Conservation (phyloP, 768 basidiomycete genomes). For the Mycena capillaripes region DNA sequence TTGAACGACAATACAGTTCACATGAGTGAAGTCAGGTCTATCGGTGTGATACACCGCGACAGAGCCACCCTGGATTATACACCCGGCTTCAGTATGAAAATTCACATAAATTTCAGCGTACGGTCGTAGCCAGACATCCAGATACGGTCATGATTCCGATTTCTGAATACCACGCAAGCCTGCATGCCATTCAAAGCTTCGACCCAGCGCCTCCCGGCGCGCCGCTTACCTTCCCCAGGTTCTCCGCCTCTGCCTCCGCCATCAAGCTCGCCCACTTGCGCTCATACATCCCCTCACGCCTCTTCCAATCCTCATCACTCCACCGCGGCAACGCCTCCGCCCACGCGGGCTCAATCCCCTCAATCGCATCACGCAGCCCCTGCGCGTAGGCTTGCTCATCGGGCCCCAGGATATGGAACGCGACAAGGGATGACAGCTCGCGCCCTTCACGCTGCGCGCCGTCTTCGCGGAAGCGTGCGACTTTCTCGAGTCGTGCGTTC, state of each 20-base stretch:
- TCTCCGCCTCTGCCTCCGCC: slow-evolving; percentile 40
- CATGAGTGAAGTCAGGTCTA: no score
- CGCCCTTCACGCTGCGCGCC: slow-evolving; percentile 38
- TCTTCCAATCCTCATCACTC: slow-evolving; percentile 48
- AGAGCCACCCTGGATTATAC: no score
- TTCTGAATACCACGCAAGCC: no score
- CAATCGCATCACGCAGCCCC: slow-evolving; percentile 52
- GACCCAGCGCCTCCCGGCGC: no score
- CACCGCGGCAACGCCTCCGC: slow-evolving; percentile 50
- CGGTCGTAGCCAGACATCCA: no score
- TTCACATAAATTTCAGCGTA: no score
- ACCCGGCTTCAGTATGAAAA: no score
- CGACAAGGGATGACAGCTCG: slow-evolving; percentile 50
- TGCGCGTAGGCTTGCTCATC: slow-evolving; percentile 53
- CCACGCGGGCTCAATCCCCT: slow-evolving; percentile 45
- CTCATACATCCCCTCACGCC: slow-evolving; percentile 53
- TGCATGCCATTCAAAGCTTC: not conserved
- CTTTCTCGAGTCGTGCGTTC: slow-evolving; percentile 45
- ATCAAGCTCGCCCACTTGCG: slow-evolving; percentile 51
- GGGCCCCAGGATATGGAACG: slow-evolving; percentile 52
- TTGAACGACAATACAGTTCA: no score
- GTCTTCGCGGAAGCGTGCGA: slow-evolving; percentile 35
- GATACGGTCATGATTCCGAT: no score
- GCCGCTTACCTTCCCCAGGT: not conserved
- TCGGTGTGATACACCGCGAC: no score